Evolutionary conservation across 192 early-diverging fungal species (phyloP).

Genomic region (Chytriomyces sp.): DNA sequence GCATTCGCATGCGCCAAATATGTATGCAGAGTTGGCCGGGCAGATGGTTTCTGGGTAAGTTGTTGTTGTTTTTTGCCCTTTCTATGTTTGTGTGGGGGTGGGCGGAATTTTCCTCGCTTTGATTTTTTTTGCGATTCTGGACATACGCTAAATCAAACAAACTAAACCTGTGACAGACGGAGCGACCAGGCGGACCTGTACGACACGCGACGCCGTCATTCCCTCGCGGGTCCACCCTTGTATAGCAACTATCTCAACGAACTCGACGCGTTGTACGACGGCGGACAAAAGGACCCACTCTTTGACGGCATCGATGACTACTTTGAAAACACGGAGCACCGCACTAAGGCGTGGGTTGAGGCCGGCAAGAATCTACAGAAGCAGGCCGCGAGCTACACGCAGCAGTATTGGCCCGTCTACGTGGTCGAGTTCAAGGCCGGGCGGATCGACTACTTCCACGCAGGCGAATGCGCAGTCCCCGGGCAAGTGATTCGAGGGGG

Average conservation of each 20-base stretch:
- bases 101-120: not conserved
- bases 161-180: not conserved
- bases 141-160: not conserved
- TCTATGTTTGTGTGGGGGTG: not conserved
- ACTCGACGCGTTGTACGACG: constrained; percentile 40
- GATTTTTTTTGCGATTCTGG: not conserved
- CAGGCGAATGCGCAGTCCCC: constrained; percentile 50
- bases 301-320: constrained; percentile 64
- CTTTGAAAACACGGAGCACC: constrained; percentile 67
- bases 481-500: constrained; percentile 55
- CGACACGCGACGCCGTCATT: constrained; percentile 50
- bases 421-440: constrained; percentile 89
- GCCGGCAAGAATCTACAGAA: constrained; percentile 62
- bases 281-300: constrained; percentile 29
- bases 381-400: constrained; percentile 33
- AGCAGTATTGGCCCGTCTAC: constrained; percentile 64
- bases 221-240: constrained; percentile 51
- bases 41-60: constrained; percentile 27
- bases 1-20: constrained; percentile 58
- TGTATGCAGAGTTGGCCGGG: constrained; percentile 44
- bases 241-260: constrained; percentile 41
- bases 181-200: constrained; percentile 18
- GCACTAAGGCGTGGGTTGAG: constrained; percentile 60
- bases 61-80: not conserved
- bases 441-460: constrained; percentile 80